Evolutionary conservation across 345 rosid species (phyloP), one percentile per base, ranked within the genome.

Genomic region (Hibiscus mutabilis): DNA sequence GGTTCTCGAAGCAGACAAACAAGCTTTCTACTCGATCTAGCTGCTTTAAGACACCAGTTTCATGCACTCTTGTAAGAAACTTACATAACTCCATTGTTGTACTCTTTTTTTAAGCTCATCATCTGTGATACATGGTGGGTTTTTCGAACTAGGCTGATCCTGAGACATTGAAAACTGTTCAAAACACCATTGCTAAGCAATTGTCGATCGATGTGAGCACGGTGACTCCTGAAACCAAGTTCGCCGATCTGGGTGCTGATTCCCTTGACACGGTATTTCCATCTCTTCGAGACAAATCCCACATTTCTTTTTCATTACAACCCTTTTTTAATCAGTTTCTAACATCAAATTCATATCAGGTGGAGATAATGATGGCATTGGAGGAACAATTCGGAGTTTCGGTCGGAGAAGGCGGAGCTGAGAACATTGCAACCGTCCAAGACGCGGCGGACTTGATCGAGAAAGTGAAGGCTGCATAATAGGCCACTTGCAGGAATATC

Each of bases 191-290:
- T 27, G 85, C 93, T 2, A 86, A 86, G 82, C 90, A 88, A 75
- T 78, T 86, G 76, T 86, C 90, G 0, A 71, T 86, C 16, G 90
- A 88, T 7, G 82, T 65, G 19, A 77, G 79, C 83, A 25, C 82
- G 0, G 86, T 88, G 40, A 37, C 88, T n/a, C 88, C 87, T 18
- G 80, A 80, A 25, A 84, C 88, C 82, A 88, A 84, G 82, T 88
- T 88, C 53, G 81, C 82, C 15, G 92, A 88, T 74, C 58, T 88
- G 85, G 92, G 92, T 66, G 90, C 90, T 53, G 92, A 88, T 79
- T 88, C 92, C 22, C 90, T 88, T 15, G 88, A 88, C 82, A 86
- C 84, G 67, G 90, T 86, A 77, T 21, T 21, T 52, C 1, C 44
- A 58, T 27, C 65, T 33, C 29, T 51, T 53, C 22, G 40, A 35